Conservation (phyloP, 164 flowering plant species). For the Tetracentron sinense region DNA sequence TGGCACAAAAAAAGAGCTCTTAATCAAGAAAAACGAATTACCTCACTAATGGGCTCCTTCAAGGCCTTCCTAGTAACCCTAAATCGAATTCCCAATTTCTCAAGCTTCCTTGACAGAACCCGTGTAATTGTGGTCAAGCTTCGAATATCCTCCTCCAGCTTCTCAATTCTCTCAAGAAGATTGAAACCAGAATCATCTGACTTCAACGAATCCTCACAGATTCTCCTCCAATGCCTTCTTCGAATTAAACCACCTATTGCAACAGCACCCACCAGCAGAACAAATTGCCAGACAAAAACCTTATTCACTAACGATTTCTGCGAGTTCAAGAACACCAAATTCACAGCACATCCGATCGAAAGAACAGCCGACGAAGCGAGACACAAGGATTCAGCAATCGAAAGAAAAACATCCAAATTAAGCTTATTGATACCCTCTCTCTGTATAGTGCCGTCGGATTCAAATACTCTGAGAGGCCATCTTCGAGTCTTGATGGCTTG, state of each 20-base stretch:
- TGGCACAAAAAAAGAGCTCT: too few relatives aligned
- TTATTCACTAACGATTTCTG: conserved; percentile 35
- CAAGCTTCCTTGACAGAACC: conserved; percentile 84
- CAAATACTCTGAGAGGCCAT: conserved; percentile 12
- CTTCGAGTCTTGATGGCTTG: not conserved
- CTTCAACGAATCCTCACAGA: conserved; percentile 30
- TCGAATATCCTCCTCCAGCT: conserved; percentile 76
- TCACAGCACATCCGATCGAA: conserved; percentile 43
- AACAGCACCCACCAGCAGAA: conserved; percentile 49
- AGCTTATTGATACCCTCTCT: conserved; percentile 12
- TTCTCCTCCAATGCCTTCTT: conserved; percentile 71
- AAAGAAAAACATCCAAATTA: conserved; percentile 50
- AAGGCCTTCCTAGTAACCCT: conserved; percentile 70
- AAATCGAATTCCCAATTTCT: conserved; percentile 90
- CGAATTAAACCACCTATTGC: conserved; percentile 56
- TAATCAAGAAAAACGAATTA: conserved; percentile 19
- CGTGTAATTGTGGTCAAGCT: conserved; percentile 51
- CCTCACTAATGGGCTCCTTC: conserved; percentile 84
- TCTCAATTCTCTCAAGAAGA: conserved; percentile 74
- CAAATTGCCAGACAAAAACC: conserved; percentile 45
- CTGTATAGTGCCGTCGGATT: conserved; percentile 18
- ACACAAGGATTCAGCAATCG: conserved; percentile 47
- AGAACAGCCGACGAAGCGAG: conserved; percentile 45
- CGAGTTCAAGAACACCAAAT: conserved; percentile 25
- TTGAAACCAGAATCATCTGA: conserved; percentile 27